Evolutionary conservation across 2,329 filamentous ascomycete species (phyloP), one percentile per base, ranked within the genome.

Genomic region (Coleophoma crateriformis): DNA sequence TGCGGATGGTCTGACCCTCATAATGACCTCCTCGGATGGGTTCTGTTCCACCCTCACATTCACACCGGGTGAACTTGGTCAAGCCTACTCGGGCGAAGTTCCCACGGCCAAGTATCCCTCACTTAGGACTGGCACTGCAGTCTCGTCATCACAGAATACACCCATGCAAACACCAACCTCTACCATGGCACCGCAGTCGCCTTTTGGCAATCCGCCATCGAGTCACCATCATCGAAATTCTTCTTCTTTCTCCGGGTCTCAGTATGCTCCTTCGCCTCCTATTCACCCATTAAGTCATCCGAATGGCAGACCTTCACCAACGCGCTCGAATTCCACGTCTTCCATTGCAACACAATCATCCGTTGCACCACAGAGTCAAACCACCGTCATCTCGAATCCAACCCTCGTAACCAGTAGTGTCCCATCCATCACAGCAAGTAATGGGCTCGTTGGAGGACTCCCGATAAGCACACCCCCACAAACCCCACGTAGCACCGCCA

Each of bases 11-110:
- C 75, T 82, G 39, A 90, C 86, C 1, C 73, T 99, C 19, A 76
- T 99, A 45, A 95, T 99, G 72, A 94, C 90, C n/a, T 99, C 94
- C 0, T 96, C 94, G 0, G 94, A 99, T 67, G 94, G 94, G 0
- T 99, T 97, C 72, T 99, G 94, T 67, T 99, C 94, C 0, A 87
- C 88, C 0, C 74, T 99, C 6, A 87, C 90, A 0, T 99, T 99
- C 64, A 70, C 81, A 1, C 74, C 87, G 2, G 88, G 89, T 8
- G 94, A 99, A 67, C 74, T 99, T 1, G 94, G 94, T 12, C 84
- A 92, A 56, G 71, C 83, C 5, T 95, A 95, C 66, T 84, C 82
- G 8, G 85, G 85, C 33, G 83, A 89, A 46, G 66, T 84, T 37
- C 72, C 75, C 10, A 71, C 72, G 13, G 64, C 69, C 32, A 81